Evolutionary conservation across 2,329 filamentous ascomycete species (phyloP), one percentile per base, ranked within the genome.

Genomic region (Diplodia seriata): DNA sequence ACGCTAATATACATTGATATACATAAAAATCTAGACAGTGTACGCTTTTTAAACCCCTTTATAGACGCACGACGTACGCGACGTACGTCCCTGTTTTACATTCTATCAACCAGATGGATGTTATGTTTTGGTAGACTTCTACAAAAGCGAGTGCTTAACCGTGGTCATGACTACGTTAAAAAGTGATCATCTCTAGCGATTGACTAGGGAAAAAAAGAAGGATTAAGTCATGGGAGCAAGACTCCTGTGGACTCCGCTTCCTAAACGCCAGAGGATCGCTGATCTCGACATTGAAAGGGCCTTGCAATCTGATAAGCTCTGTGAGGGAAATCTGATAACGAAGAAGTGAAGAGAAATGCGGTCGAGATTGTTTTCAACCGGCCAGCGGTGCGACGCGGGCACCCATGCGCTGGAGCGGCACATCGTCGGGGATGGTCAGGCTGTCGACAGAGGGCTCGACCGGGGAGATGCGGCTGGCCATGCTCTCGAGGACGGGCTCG

Each of bases 401-500:
- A 63, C 76, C 73, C 75, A 78, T 78, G 23, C 70, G 68, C 53
- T 69, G 66, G 36, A 78, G 65, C n/a, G 73, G 73, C 11, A 57
- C 40, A 38, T 78, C 77, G 59, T 74, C 76, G 9, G 70, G 67
- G 38, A 50, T 67, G 29, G 12, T 38, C 68, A 61, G 63, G 29
- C 26, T 40, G 8, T 61, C 50, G 18, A 55, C 54, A 6, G 59
- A 55, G 4, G 56, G 61, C 62, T 69, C 50, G 15, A 64, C 68
- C 11, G 65, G 69, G 15, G 62, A 66, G 31, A 70, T 69, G 33
- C 70, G 66, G n/a, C 72, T 71, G 56, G 76, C 74, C 78, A 79
- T 80, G 20, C 74, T 71, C 67, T 80, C 78, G 11, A 75, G 76
- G 9, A 77, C 70, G 9, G 77, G 71, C 9, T 79, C 77, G 9